Base-by-base conservation (phyloP, 441 rosid genomes). In the Kokia cookei region DNA sequence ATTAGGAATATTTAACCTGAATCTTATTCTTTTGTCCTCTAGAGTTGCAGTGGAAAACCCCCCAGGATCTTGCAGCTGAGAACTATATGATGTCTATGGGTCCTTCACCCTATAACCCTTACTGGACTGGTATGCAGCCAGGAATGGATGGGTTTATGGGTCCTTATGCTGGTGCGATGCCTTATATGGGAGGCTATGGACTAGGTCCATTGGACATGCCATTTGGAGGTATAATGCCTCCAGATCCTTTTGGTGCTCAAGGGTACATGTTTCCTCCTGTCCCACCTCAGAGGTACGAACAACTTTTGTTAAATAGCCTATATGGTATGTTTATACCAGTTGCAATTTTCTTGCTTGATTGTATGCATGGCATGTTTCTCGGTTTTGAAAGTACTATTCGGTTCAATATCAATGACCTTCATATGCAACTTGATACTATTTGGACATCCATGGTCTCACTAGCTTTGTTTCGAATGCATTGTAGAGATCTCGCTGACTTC, bases 21-120 rank as follows among this genome's bases (percentile, higher is more conserved):
- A 65, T 51, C 54, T 37, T 65, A 29, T 47, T 53, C 76, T 47
- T 71, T 81, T 81, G 59, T 75, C 61, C 77, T 70, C 79, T 73
- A 94, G 98, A 94, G 64, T 65, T 89, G 76, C 91, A 85, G 65
- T 92, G 99, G 98, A 92, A 86, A 86, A 79, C 75, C 53, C 82
- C 88, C 35, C 97, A 90, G 60, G 98, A 94, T 84, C 79, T 87
- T 72, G 86, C 90, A 32, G 87, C 91, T 53, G 97, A 93, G 63
- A 93, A 77, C 78, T 94, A 85, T 84, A 88, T 92, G 97, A 88
- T 96, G 98, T 89, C 91, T 73, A 76, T 89, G 82, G 95, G 90
- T 65, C 92, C 93, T 55, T 73, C 93, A 73, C 84, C 86, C 22
- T 87, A 73, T 81, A 91, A 90, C 76, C 98, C 93, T 68, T 96